These are phyloP conservation scores for Medakamo hakoo DNA, from an alignment of 139 green algal species.

Conservation along the genomic window DNA sequence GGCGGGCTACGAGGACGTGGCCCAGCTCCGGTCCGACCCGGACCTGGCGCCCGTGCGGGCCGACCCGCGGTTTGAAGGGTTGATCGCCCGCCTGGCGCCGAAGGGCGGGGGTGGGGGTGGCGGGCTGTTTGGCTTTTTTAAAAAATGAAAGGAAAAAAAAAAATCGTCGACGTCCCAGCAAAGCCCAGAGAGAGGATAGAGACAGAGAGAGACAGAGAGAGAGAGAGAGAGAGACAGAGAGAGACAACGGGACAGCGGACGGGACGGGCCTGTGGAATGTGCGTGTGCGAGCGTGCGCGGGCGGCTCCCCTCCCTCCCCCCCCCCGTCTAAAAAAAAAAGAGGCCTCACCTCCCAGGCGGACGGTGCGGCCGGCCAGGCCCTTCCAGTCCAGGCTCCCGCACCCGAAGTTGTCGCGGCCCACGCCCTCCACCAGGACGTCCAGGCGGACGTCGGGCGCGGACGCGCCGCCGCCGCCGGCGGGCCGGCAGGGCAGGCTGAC, in stretches of 20 bases:
- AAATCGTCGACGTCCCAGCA: too few species aligned
- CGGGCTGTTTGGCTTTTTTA: not conserved
- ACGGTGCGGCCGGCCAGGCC: conserved; percentile 23
- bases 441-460: conserved; percentile 4
- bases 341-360: too few species aligned
- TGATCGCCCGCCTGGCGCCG: not conserved
- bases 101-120: too few species aligned
- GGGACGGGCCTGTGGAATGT: too few species aligned
- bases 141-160: not conserved
- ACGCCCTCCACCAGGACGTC: conserved; percentile 37
- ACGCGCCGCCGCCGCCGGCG: not conserved
- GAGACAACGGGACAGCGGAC: too few species aligned
- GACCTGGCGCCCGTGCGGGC: not conserved
- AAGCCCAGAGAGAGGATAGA: too few species aligned
- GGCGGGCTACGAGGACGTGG: not conserved
- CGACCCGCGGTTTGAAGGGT: not conserved
- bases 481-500: conserved; percentile 7
- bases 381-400: conserved; percentile 29
- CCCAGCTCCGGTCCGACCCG: not conserved
- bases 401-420: conserved; percentile 29
- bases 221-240: too few species aligned
- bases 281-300: too few species aligned
- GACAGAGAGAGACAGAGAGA: too few species aligned
- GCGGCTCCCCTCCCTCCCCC: too few species aligned
- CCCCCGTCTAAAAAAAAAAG: too few species aligned